Evolutionary conservation across 495 filamentous ascomycete genomes (phyloP), one percentile per base, ranked within the genome.

Genomic region (Podospora bellae-mahoneyi): DNA sequence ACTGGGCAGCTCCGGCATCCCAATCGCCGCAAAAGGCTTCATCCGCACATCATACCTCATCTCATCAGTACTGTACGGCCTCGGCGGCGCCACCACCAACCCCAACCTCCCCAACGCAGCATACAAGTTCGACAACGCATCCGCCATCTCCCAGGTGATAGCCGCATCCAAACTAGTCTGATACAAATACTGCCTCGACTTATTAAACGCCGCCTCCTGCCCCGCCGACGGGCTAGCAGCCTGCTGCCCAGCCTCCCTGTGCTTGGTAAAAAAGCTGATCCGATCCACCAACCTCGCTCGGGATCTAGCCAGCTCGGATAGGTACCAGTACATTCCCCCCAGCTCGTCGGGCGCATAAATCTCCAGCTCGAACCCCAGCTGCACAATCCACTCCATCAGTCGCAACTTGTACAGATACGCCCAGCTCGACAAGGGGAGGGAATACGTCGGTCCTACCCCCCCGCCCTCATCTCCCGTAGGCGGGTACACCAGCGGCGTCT

Each of bases 341-440:
- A 95, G 82, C 78, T 99, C 95, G 75, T 97, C 91, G 2, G 89
- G 85, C 26, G 92, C 87, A 74, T 98, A 98, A 28, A 96, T 87
- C 9, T 93, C 88, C 19, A 97, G 88, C 77, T 98, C 95, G 75
- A 99, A 97, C n/a, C 95, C 95, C 64, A 97, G 88, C 76, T 97
- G 92, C 15, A 97, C 83, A 59, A 95, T 89, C 82, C 89, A 90
- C 68, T 94, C 90, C 86, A 97, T 91, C 71, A 95, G 88, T 9
- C 84, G 86, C 2, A 97, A 83, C 75, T 97, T 98, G 73, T 97
- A 90, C 64, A 92, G 86, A 74, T 94, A 95, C 0, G 89, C 86
- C 95, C 95, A 99, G 5, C 89, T 91, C 5, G 91, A 92, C 2
- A 99, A 83, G 0, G 94, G 92, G 26, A 81, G 72, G 1, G 76